phyloP scores from a whole-genome alignment of 2,329 filamentous ascomycete genomes.

The Botrytis hyacinthi region DNA sequence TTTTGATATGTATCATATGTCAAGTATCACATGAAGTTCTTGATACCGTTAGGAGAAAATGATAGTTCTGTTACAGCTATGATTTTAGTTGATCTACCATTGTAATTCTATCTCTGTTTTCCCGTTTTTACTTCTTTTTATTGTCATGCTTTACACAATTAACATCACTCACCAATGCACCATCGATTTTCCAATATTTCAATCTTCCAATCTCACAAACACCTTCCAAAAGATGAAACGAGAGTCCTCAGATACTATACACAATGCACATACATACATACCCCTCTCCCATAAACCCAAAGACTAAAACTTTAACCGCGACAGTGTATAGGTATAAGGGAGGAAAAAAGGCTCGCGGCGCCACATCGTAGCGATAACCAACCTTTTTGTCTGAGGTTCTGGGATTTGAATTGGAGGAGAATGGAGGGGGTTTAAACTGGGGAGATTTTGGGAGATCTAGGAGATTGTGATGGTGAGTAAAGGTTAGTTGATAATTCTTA shows the following conservation, averaged over 20 bases:
- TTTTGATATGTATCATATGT: neutral
- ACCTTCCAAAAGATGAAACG: too few species aligned
- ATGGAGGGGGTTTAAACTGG: neutral
- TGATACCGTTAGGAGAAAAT: fast-evolving
- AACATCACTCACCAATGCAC: neutral
- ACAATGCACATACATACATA: too few species aligned
- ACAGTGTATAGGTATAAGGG: neutral
- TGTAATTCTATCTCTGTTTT: neutral
- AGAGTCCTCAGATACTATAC: too few species aligned
- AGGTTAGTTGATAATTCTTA: fast-evolving
- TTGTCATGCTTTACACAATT: neutral
- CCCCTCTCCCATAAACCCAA: too few species aligned
- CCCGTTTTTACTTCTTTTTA: neutral
- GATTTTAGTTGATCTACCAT: neutral
- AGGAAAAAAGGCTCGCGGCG: too few species aligned
- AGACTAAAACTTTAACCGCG: neutral
- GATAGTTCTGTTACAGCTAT: neutral
- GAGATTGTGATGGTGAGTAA: neutral
- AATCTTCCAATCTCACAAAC: neutral
- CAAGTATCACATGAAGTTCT: neutral
- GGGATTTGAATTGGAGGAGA: neutral
- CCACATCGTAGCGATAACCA: fast-evolving
- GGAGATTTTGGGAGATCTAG: neutral
- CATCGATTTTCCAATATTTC: too few species aligned
- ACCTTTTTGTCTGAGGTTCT: neutral